Evolutionary conservation across 2,329 filamentous ascomycete genomes (phyloP).

Genomic region (Fusarium sp.): DNA sequence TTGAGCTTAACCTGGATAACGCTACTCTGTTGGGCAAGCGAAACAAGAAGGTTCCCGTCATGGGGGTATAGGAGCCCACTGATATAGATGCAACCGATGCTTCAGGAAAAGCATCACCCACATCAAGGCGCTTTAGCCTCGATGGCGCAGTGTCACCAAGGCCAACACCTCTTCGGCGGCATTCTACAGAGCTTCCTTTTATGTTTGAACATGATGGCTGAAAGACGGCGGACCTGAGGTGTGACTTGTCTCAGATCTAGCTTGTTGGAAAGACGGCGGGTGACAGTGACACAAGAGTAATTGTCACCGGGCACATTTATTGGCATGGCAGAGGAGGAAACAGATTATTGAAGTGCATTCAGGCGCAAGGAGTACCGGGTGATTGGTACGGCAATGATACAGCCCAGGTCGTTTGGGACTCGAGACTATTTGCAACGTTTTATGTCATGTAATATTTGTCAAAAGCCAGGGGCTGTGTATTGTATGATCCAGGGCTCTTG

Average conservation of each 20-base stretch:
- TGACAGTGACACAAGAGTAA: not conserved
- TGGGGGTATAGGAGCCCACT: constrained; percentile 49
- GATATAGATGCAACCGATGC: constrained; percentile 6
- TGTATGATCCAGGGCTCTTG: constrained; percentile 19
- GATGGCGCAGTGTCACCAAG: constrained; percentile 28
- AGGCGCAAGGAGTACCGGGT: constrained; percentile 45
- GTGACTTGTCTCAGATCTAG: constrained; percentile 6
- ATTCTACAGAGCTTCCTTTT: constrained; percentile 33
- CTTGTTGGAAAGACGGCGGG: constrained; percentile 20
- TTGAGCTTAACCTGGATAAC: constrained; percentile 92
- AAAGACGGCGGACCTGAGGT: constrained; percentile 1
- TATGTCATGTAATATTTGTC: constrained; percentile 40
- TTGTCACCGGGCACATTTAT: not conserved
- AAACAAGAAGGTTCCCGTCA: constrained; percentile 64
- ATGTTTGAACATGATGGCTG: constrained; percentile 25
- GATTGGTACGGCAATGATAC: constrained; percentile 13
- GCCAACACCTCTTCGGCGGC: constrained; percentile 10
- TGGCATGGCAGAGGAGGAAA: constrained; percentile 6
- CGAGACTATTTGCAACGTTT: constrained; percentile 32
- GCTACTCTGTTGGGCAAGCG: constrained; percentile 86
- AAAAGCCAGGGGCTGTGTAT: constrained; percentile 25
- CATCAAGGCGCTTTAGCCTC: constrained; percentile 13
- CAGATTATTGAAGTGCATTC: constrained; percentile 32
- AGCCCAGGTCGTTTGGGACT: constrained; percentile 25
- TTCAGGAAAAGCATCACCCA: constrained; percentile 4